These are phyloP conservation scores for Coleophoma cylindrospora DNA, from an alignment of 2,329 filamentous ascomycete species.

Conservation along the genomic window DNA sequence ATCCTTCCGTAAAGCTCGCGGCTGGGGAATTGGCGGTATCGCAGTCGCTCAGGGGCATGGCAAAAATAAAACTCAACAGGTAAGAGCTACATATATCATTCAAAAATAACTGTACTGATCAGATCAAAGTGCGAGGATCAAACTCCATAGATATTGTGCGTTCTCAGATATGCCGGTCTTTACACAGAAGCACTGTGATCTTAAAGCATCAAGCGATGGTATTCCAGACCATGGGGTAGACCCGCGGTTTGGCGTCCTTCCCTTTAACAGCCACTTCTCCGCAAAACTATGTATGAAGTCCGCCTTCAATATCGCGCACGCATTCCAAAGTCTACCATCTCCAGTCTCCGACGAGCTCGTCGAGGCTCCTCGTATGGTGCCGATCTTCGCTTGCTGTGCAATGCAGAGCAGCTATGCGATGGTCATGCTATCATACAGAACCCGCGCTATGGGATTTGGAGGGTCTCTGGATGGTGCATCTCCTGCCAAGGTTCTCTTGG, in stretches of 20 bases:
- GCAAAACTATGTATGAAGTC: slow-evolving; percentile 44
- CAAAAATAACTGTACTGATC: background rate
- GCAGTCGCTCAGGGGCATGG: slow-evolving; percentile 39
- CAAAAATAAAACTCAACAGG: slow-evolving; percentile 46
- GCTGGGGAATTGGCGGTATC: slow-evolving; percentile 34
- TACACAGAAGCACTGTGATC: slow-evolving; percentile 42
- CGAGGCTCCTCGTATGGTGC: slow-evolving; percentile 22
- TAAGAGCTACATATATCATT: background rate
- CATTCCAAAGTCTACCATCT: slow-evolving; percentile 40
- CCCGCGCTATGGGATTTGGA: slow-evolving; percentile 12
- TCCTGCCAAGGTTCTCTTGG: slow-evolving; percentile 9
- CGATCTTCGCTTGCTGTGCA: slow-evolving; percentile 29
- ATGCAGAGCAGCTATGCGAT: slow-evolving; percentile 29
- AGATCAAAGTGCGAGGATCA: slow-evolving; percentile 39
- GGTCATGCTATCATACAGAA: slow-evolving; percentile 24
- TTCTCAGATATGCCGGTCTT: slow-evolving; percentile 47
- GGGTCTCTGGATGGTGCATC: background rate
- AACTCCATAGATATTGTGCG: slow-evolving; percentile 45
- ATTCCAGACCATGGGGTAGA: slow-evolving; percentile 22
- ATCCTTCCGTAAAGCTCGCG: slow-evolving; percentile 28
- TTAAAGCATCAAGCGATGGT: slow-evolving; percentile 27
- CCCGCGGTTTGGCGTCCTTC: slow-evolving; percentile 29
- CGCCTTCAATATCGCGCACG: slow-evolving; percentile 40
- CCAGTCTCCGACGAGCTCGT: slow-evolving; percentile 19
- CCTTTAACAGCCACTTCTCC: slow-evolving; percentile 41